A percentile compares a stretch with the other conserved stretches of the same genome.
Conservation (phyloP, 2,329 filamentous ascomycete species). For the Clonostachys solani region DNA sequence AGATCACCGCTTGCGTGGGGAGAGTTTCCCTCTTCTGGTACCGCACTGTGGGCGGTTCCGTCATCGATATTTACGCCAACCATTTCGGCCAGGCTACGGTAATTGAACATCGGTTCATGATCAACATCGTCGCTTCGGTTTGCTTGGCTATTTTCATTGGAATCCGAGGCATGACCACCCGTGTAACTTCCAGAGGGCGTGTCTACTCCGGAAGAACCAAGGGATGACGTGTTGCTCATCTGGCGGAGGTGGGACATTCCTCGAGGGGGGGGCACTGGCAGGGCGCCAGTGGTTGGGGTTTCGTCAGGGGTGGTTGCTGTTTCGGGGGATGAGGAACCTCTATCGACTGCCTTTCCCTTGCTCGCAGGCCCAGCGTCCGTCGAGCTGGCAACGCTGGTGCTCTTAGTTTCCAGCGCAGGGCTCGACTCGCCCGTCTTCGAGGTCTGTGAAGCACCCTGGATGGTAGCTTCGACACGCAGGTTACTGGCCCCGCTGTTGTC, state of each 20-base stretch:
- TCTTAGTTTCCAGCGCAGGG: conserved; percentile 11
- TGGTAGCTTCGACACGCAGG: conserved; percentile 50
- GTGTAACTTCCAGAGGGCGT: conserved; percentile 52
- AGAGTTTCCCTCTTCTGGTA: conserved; percentile 15
- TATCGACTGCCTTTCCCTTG: conserved; percentile 71
- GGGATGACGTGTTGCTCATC: conserved; percentile 82
- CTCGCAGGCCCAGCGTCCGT: conserved; percentile 26
- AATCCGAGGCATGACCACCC: conserved; percentile 22
- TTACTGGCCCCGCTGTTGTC: conserved; percentile 58
- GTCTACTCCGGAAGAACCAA: conserved; percentile 72
- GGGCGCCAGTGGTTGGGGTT: conserved; percentile 18
- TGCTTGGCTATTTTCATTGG: conserved; percentile 36
- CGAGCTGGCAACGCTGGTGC: conserved; percentile 2
- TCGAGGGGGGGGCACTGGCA: conserved; percentile 37
- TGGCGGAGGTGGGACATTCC: conserved; percentile 72
- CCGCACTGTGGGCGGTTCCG: conserved; percentile 25
- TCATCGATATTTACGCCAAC: conserved; percentile 63
- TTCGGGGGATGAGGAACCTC: conserved; percentile 17
- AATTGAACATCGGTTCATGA: conserved; percentile 77
- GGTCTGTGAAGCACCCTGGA: conserved; percentile 34
- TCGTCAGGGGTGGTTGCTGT: neutral
- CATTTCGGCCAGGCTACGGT: conserved; percentile 79
- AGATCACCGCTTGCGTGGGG: conserved; percentile 9
- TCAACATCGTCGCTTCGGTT: conserved; percentile 47
- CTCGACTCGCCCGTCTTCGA: conserved; percentile 14